Evolutionary conservation across 345 rosid species (phyloP).

Genomic region (Gossypium bickii): DNA sequence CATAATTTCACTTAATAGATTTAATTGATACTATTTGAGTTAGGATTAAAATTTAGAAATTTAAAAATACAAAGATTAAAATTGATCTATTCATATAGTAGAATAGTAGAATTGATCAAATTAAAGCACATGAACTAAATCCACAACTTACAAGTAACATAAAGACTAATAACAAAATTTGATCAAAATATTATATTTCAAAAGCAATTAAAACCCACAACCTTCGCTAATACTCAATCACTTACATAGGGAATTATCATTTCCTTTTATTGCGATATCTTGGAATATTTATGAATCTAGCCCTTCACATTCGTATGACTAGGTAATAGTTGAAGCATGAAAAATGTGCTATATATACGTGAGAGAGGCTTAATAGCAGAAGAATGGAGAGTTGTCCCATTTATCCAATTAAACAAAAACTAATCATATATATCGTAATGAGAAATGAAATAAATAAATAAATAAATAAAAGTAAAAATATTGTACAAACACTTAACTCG

Average conservation of each 20-base stretch:
- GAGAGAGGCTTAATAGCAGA: neutral
- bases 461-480: neutral
- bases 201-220: no score
- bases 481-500: conserved; percentile 29
- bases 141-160: no score
- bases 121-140: no score
- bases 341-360: neutral
- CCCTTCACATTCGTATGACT: neutral
- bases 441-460: neutral
- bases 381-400: neutral
- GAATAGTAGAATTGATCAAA: no score
- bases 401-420: neutral
- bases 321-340: neutral
- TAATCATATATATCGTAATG: conserved; percentile 6
- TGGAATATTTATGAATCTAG: neutral
- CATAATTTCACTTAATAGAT: no score
- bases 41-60: no score
- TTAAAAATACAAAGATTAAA: no score
- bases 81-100: no score
- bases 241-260: neutral
- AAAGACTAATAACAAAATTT: no score
- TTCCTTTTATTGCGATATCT: neutral
- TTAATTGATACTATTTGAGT: no score
- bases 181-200: no score
- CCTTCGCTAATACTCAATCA: no score